These are phyloP conservation scores for Climacium dendroides DNA, from an alignment of 225 moss, liverwort and hornwort species.

Conservation along the genomic window DNA sequence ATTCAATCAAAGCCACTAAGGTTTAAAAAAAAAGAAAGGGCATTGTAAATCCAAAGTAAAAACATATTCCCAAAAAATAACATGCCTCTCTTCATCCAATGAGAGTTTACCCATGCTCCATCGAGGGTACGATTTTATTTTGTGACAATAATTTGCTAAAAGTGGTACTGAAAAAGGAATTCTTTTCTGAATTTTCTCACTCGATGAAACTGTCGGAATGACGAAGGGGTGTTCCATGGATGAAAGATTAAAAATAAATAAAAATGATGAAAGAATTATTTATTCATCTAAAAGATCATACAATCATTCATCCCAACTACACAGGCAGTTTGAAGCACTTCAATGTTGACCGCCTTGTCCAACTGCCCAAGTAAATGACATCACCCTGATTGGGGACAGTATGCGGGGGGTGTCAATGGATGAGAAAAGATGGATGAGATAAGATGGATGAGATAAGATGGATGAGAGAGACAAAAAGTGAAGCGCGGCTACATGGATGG, in stretches of 20 bases:
- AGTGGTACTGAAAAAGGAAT: background rate
- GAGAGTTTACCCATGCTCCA: background rate
- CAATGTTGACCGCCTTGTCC: background rate
- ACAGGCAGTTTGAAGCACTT: background rate
- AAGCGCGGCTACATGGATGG: background rate
- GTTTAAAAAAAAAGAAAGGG: accelerated
- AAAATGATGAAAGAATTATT: background rate
- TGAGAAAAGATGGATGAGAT: background rate
- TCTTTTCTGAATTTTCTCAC: background rate
- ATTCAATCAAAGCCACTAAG: accelerated
- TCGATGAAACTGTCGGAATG: background rate
- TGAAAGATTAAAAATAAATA: background rate
- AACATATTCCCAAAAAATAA: accelerated
- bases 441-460: background rate
- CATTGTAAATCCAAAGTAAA: background rate
- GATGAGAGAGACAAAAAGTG: background rate
- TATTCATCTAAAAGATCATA: background rate
- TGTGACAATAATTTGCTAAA: background rate
- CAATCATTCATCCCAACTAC: background rate
- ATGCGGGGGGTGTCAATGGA: background rate
- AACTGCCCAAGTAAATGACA: background rate
- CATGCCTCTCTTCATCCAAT: background rate
- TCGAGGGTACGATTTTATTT: background rate
- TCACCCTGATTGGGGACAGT: background rate
- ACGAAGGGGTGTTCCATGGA: background rate